Percentiles rank a stretch among this genome's conserved stretches.
These are phyloP conservation scores for Colletotrichum sp. DNA, from an alignment of 2,329 filamentous ascomycete genomes.

Conservation along the genomic window DNA sequence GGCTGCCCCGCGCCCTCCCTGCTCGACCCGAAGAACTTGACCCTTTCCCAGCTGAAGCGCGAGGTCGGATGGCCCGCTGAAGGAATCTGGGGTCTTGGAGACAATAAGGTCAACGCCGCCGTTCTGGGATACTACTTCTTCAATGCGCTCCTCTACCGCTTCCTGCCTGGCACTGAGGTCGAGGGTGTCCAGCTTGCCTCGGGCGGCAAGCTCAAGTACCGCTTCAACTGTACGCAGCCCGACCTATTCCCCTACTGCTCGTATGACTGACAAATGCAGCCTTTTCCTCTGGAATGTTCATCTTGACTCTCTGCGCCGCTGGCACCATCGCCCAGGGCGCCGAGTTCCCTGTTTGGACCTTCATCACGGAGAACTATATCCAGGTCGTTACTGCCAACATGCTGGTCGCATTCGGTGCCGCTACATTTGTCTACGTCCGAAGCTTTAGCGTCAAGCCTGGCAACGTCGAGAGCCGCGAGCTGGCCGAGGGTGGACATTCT, in stretches of 20 bases:
- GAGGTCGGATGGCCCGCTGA: constrained; percentile 82
- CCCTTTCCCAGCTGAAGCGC: constrained; percentile 73
- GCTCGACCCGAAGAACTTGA: constrained; percentile 73
- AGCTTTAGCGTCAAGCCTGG: constrained; percentile 84
- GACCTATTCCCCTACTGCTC: background rate
- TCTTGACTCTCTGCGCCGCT: constrained; percentile 71
- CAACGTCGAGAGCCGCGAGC: constrained; percentile 74
- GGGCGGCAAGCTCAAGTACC: constrained; percentile 80
- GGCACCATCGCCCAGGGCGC: constrained; percentile 80
- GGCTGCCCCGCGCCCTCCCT: constrained; percentile 89
- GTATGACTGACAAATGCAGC: constrained; percentile 51
- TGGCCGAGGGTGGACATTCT: constrained; percentile 80
- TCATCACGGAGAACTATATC: constrained; percentile 88
- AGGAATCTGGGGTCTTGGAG: constrained; percentile 74
- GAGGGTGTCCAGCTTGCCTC: constrained; percentile 73
- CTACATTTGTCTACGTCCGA: constrained; percentile 79
- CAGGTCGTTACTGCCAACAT: constrained; percentile 86
- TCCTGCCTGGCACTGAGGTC: constrained; percentile 75
- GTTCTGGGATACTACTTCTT: constrained; percentile 80
- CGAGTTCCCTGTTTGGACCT: constrained; percentile 88
- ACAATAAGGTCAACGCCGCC: constrained; percentile 71
- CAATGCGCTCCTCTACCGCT: constrained; percentile 74
- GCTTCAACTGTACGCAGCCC: constrained; percentile 69
- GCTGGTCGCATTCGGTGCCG: constrained; percentile 73
- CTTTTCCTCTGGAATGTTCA: constrained; percentile 76